Base-by-base conservation (phyloP, 345 rosid genomes). In the Lenwebbia sp. region DNA sequence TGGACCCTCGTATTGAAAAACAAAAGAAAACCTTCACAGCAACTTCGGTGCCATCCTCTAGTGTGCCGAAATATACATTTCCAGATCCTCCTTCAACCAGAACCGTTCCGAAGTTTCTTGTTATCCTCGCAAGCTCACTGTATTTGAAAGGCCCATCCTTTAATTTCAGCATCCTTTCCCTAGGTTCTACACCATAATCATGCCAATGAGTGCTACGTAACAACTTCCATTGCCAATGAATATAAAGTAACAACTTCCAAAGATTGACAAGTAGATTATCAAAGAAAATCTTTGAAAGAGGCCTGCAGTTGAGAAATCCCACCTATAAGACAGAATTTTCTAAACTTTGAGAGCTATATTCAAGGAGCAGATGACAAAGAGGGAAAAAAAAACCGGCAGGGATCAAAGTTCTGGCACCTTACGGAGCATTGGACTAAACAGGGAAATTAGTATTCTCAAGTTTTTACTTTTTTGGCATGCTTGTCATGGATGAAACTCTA, bases 71-170 rank as follows among this genome's bases (percentile, higher is more conserved):
- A 54, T 83, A 88, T 44, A 83, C 87, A 7, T 57, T 83, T 76
- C 87, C 89, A 14, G 86, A 85, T 49, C 84, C 86, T 65, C 89
- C 89, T 56, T 58, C 82, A 8, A 87, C 88, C 30, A 88, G 85
- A 57, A 33, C 86, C 28, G 7, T 86, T 30, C 26, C 83, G 4
- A 88, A 86, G 50, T 88, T 86, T 25, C 84, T 60, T 0, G 86
- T 88, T 14, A 83, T 60, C 13, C 11, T 57, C 4, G 60, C 84
- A 23, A 86, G 12, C 17, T 88, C 88, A 14, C 76, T 28, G 49
- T 83, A 88, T 17, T 83, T 17, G 26, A 75, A 85, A 19, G 84
- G 54, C 76, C 84, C 28, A 40, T 76, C n/a, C 23, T 85, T 85
- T 6, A 28, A 49, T 52, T 84, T 65, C 78, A 65, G 78, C 78